Base-by-base conservation (phyloP, 139 green algal genomes). In the Closterium sp. region DNA sequence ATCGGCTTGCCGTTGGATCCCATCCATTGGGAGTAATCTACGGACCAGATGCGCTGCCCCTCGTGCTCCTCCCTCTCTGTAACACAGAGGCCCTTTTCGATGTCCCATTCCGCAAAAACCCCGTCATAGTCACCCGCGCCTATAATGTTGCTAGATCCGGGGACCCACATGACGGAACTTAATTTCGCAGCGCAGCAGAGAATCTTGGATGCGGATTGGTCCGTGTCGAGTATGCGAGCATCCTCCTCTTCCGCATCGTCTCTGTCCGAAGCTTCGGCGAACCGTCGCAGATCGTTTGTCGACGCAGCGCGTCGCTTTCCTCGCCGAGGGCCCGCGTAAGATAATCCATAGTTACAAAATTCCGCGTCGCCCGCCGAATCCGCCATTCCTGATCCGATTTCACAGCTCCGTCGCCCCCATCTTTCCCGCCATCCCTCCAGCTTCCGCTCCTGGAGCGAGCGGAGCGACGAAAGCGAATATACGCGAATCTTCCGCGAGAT, bases 401-500 rank as follows among this genome's bases (percentile, higher is more conserved):
- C 24, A 27, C 27, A 62, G 30, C 70, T 34, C 70, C 89, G 29
- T 19, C 31, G 13, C 10, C 29, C 90, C 28, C 28, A 11, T 88
- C 84, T 32, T 27, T 32, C n/a, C 90, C 86, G 29, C 22, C 90
- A 70, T 88, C 87, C 73, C 86, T 89, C 86, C 89, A 34, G 32
- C 42, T 28, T 29, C 89, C 89, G 32, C 24, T 88, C 89, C 45
- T 79, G 28, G 9, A 28, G 28, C 50, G 29, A 29, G 17, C 29
- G 9, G 4, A 92, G 79, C 38, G 38, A 38, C 28, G 50, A 31
- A 10, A 93, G 38, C 27, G 91, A 93, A 30, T 93, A 93, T 22
- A 93, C 88, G 24, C 91, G 88, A 21, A 93, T 89, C 91, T 93
- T 93, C n/a, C 91, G 34, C 50, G 91, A 89, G 32, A 93, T 93